Conservation (phyloP, 495 filamentous ascomycete genomes). For the Penicillium coffeae region DNA sequence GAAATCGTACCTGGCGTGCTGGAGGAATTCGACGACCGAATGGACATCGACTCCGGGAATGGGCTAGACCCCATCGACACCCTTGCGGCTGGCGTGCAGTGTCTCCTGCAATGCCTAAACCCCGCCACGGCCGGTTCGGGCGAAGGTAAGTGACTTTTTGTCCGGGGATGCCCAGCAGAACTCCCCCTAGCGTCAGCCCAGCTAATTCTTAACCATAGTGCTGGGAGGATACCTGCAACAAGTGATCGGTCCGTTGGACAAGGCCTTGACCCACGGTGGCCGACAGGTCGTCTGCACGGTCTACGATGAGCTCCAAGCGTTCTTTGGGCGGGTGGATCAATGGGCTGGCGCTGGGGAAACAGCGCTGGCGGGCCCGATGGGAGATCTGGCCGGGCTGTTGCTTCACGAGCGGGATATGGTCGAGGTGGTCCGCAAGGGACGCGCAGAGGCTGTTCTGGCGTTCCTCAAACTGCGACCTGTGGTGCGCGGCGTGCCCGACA, state of each 20-base stretch:
- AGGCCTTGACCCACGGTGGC: slow-evolving; percentile 33
- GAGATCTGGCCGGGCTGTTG: slow-evolving; percentile 29
- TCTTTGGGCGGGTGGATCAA: slow-evolving; percentile 35
- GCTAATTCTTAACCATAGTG: slow-evolving; percentile 28
- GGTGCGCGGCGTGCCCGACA: slow-evolving; percentile 21
- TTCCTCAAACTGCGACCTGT: slow-evolving; percentile 33
- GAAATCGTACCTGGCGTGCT: slow-evolving; percentile 58
- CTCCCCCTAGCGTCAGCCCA: slow-evolving; percentile 24
- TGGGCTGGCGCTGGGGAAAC: slow-evolving; percentile 22
- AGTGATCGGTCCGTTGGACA: slow-evolving; percentile 28
- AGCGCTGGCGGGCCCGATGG: slow-evolving; percentile 25
- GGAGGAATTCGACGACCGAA: slow-evolving; percentile 56
- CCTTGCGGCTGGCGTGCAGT: slow-evolving; percentile 44
- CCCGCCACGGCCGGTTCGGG: slow-evolving; percentile 22
- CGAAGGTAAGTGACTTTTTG: slow-evolving; percentile 28
- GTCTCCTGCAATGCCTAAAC: slow-evolving; percentile 45
- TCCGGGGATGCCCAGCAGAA: slow-evolving; percentile 12
- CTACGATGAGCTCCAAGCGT: slow-evolving; percentile 39
- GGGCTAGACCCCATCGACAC: slow-evolving; percentile 39
- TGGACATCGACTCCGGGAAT: slow-evolving; percentile 61
- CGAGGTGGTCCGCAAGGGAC: slow-evolving; percentile 38
- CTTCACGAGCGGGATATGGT: slow-evolving; percentile 35
- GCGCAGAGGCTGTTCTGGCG: slow-evolving; percentile 34
- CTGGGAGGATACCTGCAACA: slow-evolving; percentile 30
- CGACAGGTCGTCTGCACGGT: slow-evolving; percentile 40